Evolutionary conservation across 2,329 filamentous ascomycete species (phyloP).

Genomic region (Thielaviopsis cerberus): DNA sequence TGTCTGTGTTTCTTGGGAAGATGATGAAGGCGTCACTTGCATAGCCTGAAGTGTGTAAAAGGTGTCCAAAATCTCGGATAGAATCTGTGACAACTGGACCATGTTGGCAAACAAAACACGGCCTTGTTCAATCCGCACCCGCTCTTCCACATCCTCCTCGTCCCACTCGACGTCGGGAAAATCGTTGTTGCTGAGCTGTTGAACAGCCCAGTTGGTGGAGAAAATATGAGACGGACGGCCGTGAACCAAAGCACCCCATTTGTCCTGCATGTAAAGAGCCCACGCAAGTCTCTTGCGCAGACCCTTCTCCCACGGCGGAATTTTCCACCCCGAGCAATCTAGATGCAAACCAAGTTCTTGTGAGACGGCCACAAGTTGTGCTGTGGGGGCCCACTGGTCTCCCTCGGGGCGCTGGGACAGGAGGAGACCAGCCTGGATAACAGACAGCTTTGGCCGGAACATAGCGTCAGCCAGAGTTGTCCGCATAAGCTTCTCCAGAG

Average conservation of each 20-base stretch:
- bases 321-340: conserved; percentile 73
- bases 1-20: conserved; percentile 50
- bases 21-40: conserved; percentile 46
- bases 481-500: conserved; percentile 55
- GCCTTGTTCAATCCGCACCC: conserved; percentile 47
- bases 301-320: conserved; percentile 72
- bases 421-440: conserved; percentile 58
- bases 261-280: conserved; percentile 89
- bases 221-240: conserved; percentile 65
- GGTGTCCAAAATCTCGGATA: conserved; percentile 63
- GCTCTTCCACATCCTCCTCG: conserved; percentile 41
- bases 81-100: conserved; percentile 55
- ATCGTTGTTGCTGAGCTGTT: conserved; percentile 43
- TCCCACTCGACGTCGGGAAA: conserved; percentile 56
- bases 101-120: conserved; percentile 56
- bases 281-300: conserved; percentile 72
- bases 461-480: conserved; percentile 58
- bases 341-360: conserved; percentile 81
- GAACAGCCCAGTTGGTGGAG: conserved; percentile 57
- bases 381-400: conserved; percentile 69
- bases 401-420: conserved; percentile 58
- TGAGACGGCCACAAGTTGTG: conserved; percentile 67
- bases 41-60: conserved; percentile 69
- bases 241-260: conserved; percentile 70
- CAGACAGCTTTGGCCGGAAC: conserved; percentile 64